phyloP scores from a whole-genome alignment of 1,284 basidiomycete species.

The Apiotrichum akiyoshidainum region DNA sequence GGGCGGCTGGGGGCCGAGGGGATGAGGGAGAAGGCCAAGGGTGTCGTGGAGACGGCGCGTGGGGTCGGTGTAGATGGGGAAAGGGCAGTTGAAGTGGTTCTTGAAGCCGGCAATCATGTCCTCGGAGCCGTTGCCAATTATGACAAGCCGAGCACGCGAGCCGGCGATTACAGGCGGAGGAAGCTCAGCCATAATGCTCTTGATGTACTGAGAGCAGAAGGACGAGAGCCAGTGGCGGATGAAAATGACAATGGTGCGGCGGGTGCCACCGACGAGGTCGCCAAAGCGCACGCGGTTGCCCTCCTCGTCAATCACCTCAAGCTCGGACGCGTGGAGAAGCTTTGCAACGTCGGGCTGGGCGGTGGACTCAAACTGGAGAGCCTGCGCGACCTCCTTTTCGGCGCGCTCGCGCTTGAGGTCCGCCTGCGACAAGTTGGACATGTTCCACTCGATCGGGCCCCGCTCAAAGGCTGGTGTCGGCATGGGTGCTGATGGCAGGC shows the following conservation, averaged over 20 bases:
- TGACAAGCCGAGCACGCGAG: constrained; percentile 53
- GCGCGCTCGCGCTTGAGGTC: background rate
- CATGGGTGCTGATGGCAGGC: background rate
- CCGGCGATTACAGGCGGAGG: constrained; percentile 59
- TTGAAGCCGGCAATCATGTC: constrained; percentile 37
- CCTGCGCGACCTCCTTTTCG: background rate
- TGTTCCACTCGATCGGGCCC: constrained; percentile 1
- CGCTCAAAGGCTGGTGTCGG: background rate
- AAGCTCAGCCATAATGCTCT: constrained; percentile 60
- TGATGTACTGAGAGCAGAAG: constrained; percentile 78
- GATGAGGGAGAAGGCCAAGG: constrained; percentile 63
- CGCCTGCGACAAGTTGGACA: background rate
- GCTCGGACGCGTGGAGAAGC: constrained; percentile 61
- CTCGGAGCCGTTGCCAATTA: constrained; percentile 66
- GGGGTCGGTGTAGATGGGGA: constrained; percentile 72
- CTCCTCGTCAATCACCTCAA: constrained; percentile 64
- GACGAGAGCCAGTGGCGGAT: constrained; percentile 61
- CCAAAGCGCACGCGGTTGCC: constrained; percentile 68
- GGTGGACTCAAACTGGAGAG: constrained; percentile 29
- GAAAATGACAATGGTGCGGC: constrained; percentile 61
- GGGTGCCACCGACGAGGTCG: constrained; percentile 59
- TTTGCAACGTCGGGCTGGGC: constrained; percentile 29
- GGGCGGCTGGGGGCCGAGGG: constrained; percentile 47
- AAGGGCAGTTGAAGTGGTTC: constrained; percentile 57
- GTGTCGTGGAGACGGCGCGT: constrained; percentile 64